These are phyloP conservation scores for Fusarium miscanthi DNA, from an alignment of 2,329 filamentous ascomycete genomes.

Conservation along the genomic window DNA sequence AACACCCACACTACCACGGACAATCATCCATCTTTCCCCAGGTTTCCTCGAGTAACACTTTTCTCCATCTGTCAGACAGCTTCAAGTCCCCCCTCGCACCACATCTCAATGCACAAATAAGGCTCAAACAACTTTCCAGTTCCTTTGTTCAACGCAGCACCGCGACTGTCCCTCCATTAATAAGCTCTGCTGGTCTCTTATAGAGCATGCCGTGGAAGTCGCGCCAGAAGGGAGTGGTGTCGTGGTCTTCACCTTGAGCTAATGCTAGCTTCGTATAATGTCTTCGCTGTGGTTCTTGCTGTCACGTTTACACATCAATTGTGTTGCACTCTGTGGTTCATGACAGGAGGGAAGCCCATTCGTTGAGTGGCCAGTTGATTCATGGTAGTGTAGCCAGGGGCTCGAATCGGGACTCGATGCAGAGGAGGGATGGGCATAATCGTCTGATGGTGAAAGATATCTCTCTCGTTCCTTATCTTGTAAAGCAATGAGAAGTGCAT, in stretches of 20 bases:
- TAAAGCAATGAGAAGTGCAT: too few relatives aligned
- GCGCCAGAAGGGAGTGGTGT: not conserved
- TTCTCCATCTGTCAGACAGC: not conserved
- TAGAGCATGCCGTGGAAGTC: not conserved
- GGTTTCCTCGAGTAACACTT: fast-evolving
- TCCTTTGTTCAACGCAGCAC: slow-evolving; percentile 4
- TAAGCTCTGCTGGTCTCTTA: not conserved
- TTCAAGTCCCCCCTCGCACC: not conserved
- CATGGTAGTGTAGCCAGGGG: not conserved
- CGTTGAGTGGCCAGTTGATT: too few relatives aligned
- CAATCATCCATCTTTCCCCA: not conserved
- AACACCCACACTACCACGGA: fast-evolving
- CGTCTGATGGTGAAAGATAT: not conserved
- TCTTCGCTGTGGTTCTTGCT: not conserved
- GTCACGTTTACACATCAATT: not conserved
- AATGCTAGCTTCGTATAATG: not conserved
- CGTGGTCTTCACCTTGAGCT: not conserved
- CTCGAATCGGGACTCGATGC: fast-evolving
- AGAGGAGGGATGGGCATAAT: not conserved
- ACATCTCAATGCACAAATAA: slow-evolving; percentile 7
- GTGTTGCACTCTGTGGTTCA: too few relatives aligned
- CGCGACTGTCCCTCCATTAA: not conserved
- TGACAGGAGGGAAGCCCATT: too few relatives aligned
- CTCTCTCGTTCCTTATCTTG: not conserved
- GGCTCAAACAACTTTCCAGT: slow-evolving; percentile 5